Conservation (phyloP, 768 basidiomycete species). For the Phlebiopsis flavidoalba region DNA sequence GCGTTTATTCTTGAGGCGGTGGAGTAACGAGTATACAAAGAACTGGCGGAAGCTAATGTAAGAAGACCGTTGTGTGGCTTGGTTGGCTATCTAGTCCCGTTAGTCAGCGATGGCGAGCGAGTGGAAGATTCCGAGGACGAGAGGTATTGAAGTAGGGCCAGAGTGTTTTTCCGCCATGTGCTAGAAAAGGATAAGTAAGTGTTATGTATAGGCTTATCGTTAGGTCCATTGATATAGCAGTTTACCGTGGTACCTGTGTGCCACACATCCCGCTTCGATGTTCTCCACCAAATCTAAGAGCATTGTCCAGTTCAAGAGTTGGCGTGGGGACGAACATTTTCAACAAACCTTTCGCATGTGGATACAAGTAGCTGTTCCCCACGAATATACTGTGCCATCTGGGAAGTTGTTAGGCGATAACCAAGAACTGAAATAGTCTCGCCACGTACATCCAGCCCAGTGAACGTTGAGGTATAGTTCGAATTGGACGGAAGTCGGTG, state of each 20-base stretch:
- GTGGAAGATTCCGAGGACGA: constrained; percentile 63
- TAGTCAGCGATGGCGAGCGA: constrained; percentile 60
- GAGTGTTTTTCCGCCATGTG: constrained; percentile 88
- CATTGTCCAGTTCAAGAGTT: background rate
- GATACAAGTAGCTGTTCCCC: constrained; percentile 88
- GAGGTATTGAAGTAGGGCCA: constrained; percentile 73
- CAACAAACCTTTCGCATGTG: constrained; percentile 77
- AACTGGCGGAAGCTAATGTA: constrained; percentile 64
- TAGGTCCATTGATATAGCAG: too few relatives aligned
- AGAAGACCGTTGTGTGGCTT: constrained; percentile 73
- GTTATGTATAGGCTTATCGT: too few relatives aligned
- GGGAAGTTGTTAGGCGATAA: background rate
- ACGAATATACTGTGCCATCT: constrained; percentile 95
- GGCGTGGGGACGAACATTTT: background rate
- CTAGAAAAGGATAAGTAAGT: constrained; percentile 29
- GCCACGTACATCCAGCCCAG: constrained; percentile 76
- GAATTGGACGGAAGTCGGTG: constrained; percentile 95
- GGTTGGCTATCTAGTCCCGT: constrained; percentile 35
- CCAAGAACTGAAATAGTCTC: background rate
- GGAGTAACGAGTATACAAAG: constrained; percentile 67
- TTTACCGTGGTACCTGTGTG: constrained; percentile 41
- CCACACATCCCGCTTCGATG: constrained; percentile 79
- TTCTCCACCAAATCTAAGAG: constrained; percentile 71
- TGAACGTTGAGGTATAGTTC: constrained; percentile 84
- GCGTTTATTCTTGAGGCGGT: constrained; percentile 64